Evolutionary conservation across 176 grass and related monocot genomes (phyloP).

Genomic region (Cenchrus purpureus): DNA sequence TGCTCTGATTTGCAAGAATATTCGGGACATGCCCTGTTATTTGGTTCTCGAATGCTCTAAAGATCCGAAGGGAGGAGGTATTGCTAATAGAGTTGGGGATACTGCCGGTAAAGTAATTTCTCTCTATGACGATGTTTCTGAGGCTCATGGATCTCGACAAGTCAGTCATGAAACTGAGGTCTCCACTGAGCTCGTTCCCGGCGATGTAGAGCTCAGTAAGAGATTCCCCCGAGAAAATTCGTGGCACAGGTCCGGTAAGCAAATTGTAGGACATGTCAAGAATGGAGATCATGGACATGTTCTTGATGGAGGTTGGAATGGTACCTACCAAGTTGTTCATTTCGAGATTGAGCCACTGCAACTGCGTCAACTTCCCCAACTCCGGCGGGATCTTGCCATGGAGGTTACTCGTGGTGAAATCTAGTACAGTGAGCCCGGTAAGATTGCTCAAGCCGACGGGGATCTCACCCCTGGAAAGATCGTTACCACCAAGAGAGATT

Average conservation of each 20-base stretch:
- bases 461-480: constrained; percentile 36
- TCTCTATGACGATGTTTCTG: constrained; percentile 31
- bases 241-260: constrained; percentile 25
- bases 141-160: constrained; percentile 37
- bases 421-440: constrained; percentile 18
- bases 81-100: constrained; percentile 32
- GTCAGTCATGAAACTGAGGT: constrained; percentile 27
- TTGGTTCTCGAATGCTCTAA: constrained; percentile 38
- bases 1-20: background rate
- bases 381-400: constrained; percentile 40
- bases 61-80: constrained; percentile 41
- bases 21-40: constrained; percentile 22
- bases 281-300: constrained; percentile 34
- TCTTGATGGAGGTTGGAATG: constrained; percentile 35
- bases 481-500: constrained; percentile 30
- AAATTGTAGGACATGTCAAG: constrained; percentile 29
- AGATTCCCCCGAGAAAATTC: constrained; percentile 16
- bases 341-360: constrained; percentile 39
- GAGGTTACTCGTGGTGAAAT: constrained; percentile 35
- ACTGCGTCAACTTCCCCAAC: constrained; percentile 34
- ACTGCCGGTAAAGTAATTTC: constrained; percentile 34
- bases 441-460: constrained; percentile 22
- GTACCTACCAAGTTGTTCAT: constrained; percentile 40
- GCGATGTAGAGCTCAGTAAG: constrained; percentile 35
- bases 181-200: constrained; percentile 16